Conservation (phyloP, 257 asterid genomes). For the Osmanthus fragrans region DNA sequence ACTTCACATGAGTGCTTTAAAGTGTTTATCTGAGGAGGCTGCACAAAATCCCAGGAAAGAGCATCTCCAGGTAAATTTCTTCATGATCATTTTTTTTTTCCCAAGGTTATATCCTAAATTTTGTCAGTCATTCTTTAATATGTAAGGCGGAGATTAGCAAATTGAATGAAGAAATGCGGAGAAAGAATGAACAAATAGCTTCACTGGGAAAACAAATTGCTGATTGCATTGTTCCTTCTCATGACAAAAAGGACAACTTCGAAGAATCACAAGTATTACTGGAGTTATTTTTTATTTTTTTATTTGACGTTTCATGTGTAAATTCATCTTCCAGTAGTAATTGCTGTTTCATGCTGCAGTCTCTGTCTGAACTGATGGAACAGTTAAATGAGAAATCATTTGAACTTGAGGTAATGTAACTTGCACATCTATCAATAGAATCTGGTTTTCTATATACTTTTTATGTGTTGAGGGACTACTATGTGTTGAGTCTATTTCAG, state of each 20-base stretch:
- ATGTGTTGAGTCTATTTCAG: background rate
- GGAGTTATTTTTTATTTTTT: constrained; percentile 14
- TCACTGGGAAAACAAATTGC: constrained; percentile 71
- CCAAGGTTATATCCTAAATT: constrained; percentile 18
- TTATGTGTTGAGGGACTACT: background rate
- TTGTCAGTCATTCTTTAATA: constrained; percentile 22
- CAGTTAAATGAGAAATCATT: constrained; percentile 91
- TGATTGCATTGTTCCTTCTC: constrained; percentile 48
- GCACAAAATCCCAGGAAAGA: constrained; percentile 61
- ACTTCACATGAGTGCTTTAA: constrained; percentile 76
- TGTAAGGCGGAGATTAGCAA: constrained; percentile 68
- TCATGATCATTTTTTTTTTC: background rate
- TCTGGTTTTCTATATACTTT: background rate
- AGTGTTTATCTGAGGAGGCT: constrained; percentile 79
- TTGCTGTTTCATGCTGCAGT: constrained; percentile 48
- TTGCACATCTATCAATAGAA: constrained; percentile 14
- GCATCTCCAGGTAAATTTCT: constrained; percentile 55
- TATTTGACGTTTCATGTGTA: constrained; percentile 8
- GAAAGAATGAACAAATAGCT: constrained; percentile 76
- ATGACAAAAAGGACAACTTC: constrained; percentile 49
- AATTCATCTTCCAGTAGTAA: constrained; percentile 18
- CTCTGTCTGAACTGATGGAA: constrained; percentile 66
- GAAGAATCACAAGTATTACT: constrained; percentile 73
- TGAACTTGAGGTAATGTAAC: constrained; percentile 88
- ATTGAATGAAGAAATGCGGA: constrained; percentile 70